Percentiles rank a stretch among this genome's conserved stretches.
Evolutionary conservation across 768 basidiomycete genomes (phyloP).

Genomic region (Imleria badia): DNA sequence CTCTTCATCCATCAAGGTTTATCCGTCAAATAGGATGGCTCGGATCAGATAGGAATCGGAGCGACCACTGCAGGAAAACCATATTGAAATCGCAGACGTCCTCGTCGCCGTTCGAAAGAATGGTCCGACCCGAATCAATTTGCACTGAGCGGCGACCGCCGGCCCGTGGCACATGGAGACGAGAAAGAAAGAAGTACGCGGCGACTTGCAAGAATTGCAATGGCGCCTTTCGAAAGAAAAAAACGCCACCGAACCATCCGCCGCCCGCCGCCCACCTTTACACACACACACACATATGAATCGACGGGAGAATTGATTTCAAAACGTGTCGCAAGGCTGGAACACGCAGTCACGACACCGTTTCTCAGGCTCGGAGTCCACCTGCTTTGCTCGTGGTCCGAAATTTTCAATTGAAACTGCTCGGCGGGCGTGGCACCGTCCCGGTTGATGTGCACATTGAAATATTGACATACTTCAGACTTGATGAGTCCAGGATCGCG

Average conservation of each 20-base stretch:
- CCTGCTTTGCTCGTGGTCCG: neutral
- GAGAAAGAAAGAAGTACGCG: constrained; percentile 8
- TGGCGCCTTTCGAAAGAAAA: neutral
- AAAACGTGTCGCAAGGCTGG: constrained; percentile 10
- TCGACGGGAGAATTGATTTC: constrained; percentile 9
- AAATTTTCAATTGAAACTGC: neutral
- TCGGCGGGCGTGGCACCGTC: neutral
- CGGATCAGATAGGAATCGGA: neutral
- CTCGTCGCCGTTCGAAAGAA: neutral
- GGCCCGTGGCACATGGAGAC: neutral
- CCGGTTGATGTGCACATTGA: neutral
- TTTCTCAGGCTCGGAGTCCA: constrained; percentile 11
- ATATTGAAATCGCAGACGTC: no score
- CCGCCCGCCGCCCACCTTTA: neutral
- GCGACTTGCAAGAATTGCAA: neutral
- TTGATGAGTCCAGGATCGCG: neutral
- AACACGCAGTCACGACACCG: neutral
- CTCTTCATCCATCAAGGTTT: neutral
- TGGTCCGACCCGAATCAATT: no score
- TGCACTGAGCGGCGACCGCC: constrained; percentile 1
- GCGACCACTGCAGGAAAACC: no score
- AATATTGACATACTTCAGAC: neutral
- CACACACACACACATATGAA: neutral
- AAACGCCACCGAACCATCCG: neutral
- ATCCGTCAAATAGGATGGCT: neutral